Evolutionary conservation across 2,329 filamentous ascomycete genomes (phyloP).

Genomic region (Thelonectria rubi): DNA sequence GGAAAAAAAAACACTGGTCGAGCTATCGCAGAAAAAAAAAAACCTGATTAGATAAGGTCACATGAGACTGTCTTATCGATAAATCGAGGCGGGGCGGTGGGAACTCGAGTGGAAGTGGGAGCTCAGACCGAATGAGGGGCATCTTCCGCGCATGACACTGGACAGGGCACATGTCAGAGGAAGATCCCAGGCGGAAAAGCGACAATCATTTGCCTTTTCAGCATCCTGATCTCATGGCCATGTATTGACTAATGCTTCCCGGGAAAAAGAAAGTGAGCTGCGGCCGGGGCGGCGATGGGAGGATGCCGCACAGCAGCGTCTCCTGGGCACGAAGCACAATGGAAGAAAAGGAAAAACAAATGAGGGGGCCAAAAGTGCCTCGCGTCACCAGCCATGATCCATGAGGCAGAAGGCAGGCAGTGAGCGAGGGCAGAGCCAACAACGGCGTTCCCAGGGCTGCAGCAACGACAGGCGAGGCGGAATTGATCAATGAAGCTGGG

Average conservation of each 20-base stretch:
- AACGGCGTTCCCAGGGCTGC: not conserved
- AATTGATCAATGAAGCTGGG: too few relatives aligned
- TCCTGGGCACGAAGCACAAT: too few relatives aligned
- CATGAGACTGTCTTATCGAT: constrained; percentile 41
- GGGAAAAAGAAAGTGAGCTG: not conserved
- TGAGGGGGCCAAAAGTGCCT: not conserved
- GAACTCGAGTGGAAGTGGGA: constrained; percentile 1
- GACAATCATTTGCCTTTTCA: not conserved
- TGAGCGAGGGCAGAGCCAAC: not conserved
- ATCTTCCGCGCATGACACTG: constrained; percentile 6
- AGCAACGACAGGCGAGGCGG: too few relatives aligned
- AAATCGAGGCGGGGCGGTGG: constrained; percentile 24
- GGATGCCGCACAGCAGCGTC: not conserved
- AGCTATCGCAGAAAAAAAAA: constrained; percentile 39
- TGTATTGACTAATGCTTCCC: not conserved
- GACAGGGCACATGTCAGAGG: not conserved
- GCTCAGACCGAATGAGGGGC: constrained; percentile 26
- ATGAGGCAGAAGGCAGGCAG: not conserved
- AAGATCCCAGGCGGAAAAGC: not conserved
- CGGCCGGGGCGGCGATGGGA: not conserved
- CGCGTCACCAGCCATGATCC: not conserved
- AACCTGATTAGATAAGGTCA: constrained; percentile 41
- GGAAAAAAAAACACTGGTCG: constrained; percentile 36
- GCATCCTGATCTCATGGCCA: not conserved
- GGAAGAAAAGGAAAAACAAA: not conserved